Percentiles rank a stretch among this genome's conserved stretches.
phyloP scores from a whole-genome alignment of 192 early-diverging fungal species.

The Entrophospora sp. region DNA sequence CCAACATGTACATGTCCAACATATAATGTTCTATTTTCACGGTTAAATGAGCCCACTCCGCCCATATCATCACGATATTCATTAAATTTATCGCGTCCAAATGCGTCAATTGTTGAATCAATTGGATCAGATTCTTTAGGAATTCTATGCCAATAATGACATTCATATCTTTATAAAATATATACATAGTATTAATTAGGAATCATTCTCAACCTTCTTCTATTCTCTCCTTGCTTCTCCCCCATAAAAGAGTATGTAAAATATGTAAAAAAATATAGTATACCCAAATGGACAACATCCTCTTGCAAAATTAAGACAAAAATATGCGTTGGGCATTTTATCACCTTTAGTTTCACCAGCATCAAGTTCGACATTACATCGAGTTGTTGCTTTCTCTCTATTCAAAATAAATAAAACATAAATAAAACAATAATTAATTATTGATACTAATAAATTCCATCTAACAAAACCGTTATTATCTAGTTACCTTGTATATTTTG shows the following conservation, averaged over 20 bases:
- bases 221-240: too few relatives aligned
- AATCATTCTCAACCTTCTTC: too few relatives aligned
- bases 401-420: neutral
- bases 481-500: constrained; percentile 12
- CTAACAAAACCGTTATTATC: neutral
- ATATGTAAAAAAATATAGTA: too few relatives aligned
- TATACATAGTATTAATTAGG: neutral
- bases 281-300: constrained; percentile 71
- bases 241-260: too few relatives aligned
- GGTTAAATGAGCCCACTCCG: constrained; percentile 72
- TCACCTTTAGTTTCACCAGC: constrained; percentile 61
- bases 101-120: constrained; percentile 60
- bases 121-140: constrained; percentile 37
- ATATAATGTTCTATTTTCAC: constrained; percentile 67
- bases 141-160: constrained; percentile 43
- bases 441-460: neutral
- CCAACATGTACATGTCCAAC: constrained; percentile 48
- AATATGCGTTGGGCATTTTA: constrained; percentile 49
- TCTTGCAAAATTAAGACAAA: constrained; percentile 79
- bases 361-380: constrained; percentile 58
- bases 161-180: constrained; percentile 27
- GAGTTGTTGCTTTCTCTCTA: constrained; percentile 46
- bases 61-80: constrained; percentile 50
- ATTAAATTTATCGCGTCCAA: constrained; percentile 70
- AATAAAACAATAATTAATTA: neutral